These are phyloP conservation scores for Amniculicola lignicola DNA, from an alignment of 495 filamentous ascomycete genomes.

Conservation along the genomic window DNA sequence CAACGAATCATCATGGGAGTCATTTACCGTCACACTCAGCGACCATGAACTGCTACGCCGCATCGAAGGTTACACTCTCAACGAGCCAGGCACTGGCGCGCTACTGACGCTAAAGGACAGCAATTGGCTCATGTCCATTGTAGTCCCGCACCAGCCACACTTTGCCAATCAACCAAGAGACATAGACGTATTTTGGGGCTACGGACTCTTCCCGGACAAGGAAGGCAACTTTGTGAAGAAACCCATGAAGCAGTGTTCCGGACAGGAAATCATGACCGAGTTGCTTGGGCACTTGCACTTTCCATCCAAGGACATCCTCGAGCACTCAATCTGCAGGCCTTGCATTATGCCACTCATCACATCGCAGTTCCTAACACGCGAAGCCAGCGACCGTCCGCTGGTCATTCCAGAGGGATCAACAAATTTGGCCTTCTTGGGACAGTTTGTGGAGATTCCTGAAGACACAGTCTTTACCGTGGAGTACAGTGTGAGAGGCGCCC, in stretches of 20 bases:
- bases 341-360: slow-evolving; percentile 44
- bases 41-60: slow-evolving; percentile 36
- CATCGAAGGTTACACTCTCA: slow-evolving; percentile 36
- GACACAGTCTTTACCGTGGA: slow-evolving; percentile 46
- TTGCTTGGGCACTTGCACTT: slow-evolving; percentile 40
- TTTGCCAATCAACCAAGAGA: slow-evolving; percentile 22
- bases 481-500: slow-evolving; percentile 46
- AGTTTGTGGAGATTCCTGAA: slow-evolving; percentile 45
- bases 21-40: slow-evolving; percentile 46
- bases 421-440: slow-evolving; percentile 46
- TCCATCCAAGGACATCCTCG: slow-evolving; percentile 12
- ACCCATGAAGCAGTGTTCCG: slow-evolving; percentile 43
- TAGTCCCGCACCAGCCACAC: slow-evolving; percentile 43
- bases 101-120: slow-evolving; percentile 42
- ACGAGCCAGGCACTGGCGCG: slow-evolving; percentile 40
- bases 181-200: slow-evolving; percentile 38
- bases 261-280: slow-evolving; percentile 44
- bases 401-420: slow-evolving; percentile 39
- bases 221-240: slow-evolving; percentile 44
- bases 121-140: slow-evolving; percentile 43
- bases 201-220: slow-evolving; percentile 35
- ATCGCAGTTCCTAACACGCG: slow-evolving; percentile 40
- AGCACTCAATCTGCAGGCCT: slow-evolving; percentile 17
- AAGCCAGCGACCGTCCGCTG: slow-evolving; percentile 38
- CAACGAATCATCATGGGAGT: slow-evolving; percentile 39